Evolutionary conservation across 768 basidiomycete genomes (phyloP), one percentile per base, ranked within the genome.

Genomic region (Naematelia encephala): DNA sequence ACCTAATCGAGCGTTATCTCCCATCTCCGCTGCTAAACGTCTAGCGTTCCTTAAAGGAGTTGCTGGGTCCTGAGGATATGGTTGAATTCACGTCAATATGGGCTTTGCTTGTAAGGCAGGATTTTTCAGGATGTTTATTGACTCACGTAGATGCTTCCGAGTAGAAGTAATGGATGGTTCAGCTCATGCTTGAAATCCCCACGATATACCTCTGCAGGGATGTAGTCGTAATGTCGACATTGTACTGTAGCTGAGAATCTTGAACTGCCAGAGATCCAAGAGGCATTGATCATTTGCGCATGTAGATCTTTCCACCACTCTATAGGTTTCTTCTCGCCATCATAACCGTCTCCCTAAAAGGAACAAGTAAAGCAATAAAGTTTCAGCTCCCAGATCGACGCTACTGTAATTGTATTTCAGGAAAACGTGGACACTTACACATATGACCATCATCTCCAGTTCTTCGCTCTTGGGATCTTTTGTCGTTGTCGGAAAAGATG

Each of bases 11-110:
- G 54, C 54, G 25, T 55, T 55, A 14, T 55, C 25, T 12, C 39
- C 54, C 54, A 55, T 55, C 43, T 55, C 54, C 54, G 39, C 43
- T n/a, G 54, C 54, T 42, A 55, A 21, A 26, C 54, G 39, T 12
- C 54, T 14, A 45, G 39, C 54, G 21, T 46, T 55, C n/a, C 25
- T 10, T 13, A 55, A n/a, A 12, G 54, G 54, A 16, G 54, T 55
- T 19, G 54, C 54, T 5, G 54, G 54, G 25, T 55, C 54, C 54
- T 55, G 53, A 4, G 25, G 43, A 10, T 5, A 47, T n/a, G n/a
- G n/a, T n/a, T n/a, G n/a, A n/a, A n/a, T n/a, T n/a, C n/a, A n/a
- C n/a, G n/a, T n/a, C n/a, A n/a, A n/a, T n/a, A n/a, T n/a, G n/a
- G n/a, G n/a, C n/a, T n/a, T n/a, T n/a, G n/a, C n/a, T n/a, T n/a